Evolutionary conservation across 257 asterid species (phyloP).

Genomic region (Solanum bulbocastanum): DNA sequence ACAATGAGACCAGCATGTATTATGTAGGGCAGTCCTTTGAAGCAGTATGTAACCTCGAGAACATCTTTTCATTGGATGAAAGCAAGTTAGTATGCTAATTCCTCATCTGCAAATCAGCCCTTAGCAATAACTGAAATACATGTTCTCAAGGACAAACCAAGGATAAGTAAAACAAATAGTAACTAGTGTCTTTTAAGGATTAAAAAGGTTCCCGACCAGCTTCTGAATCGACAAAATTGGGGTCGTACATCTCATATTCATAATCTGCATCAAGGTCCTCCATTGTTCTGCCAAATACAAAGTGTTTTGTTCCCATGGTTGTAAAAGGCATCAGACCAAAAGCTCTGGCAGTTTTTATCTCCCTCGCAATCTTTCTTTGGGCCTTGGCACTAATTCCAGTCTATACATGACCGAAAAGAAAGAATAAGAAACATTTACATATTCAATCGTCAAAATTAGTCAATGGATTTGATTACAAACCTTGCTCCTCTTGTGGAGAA

Average conservation of each 20-base stretch:
- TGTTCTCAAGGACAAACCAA: neutral
- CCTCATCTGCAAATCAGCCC: neutral
- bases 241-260: conserved; percentile 17
- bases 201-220: neutral
- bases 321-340: conserved; percentile 97
- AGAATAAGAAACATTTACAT: neutral
- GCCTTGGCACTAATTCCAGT: conserved; percentile 48
- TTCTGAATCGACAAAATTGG: conserved; percentile 32
- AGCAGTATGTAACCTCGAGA: neutral
- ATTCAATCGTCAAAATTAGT: neutral
- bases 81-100: neutral
- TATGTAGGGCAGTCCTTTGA: neutral
- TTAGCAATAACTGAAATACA: neutral
- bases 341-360: conserved; percentile 93
- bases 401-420: neutral
- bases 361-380: conserved; percentile 47
- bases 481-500: conserved; percentile 80
- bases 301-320: conserved; percentile 83
- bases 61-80: neutral
- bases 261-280: conserved; percentile 38
- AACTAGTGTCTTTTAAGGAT: neutral
- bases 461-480: conserved; percentile 18
- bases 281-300: conserved; percentile 56
- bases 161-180: neutral
- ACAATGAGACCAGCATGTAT: neutral